Conservation (phyloP, 2,329 filamentous ascomycete genomes). For the Acephala macrosclerotiorum region DNA sequence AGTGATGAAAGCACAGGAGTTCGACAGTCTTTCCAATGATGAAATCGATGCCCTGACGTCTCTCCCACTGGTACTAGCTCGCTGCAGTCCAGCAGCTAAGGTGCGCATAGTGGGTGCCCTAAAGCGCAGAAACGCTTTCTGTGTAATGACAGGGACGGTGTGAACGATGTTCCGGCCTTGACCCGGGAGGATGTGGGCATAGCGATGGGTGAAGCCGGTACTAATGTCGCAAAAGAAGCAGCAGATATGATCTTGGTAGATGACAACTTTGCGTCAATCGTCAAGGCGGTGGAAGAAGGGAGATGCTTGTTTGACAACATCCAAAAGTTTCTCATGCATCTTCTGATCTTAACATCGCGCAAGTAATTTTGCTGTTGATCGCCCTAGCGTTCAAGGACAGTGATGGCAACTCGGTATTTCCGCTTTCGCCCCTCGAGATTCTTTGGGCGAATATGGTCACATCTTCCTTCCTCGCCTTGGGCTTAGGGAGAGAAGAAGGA, state of each 20-base stretch:
- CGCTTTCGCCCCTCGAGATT: constrained; percentile 75
- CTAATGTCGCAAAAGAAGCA: constrained; percentile 95
- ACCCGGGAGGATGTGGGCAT: constrained; percentile 99
- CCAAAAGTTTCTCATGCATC: constrained; percentile 74
- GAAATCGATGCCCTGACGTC: constrained; percentile 67
- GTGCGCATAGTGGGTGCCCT: constrained; percentile 80
- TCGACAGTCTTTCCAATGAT: constrained; percentile 66
- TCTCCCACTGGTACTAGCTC: constrained; percentile 72
- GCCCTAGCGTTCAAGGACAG: constrained; percentile 73
- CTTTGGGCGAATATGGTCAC: constrained; percentile 81
- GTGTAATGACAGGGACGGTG: constrained; percentile 95
- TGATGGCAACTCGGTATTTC: constrained; percentile 68
- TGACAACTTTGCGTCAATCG: constrained; percentile 89
- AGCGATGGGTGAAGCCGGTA: constrained; percentile 93
- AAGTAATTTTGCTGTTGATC: constrained; percentile 73
- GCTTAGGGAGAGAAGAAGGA: constrained; percentile 74
- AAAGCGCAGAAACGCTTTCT: constrained; percentile 71
- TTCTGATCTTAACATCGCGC: constrained; percentile 74
- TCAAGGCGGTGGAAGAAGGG: constrained; percentile 95
- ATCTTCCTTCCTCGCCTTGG: constrained; percentile 74
- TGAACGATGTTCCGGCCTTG: constrained; percentile 94
- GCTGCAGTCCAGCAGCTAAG: constrained; percentile 75
- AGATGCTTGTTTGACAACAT: constrained; percentile 99
- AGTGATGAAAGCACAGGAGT: constrained; percentile 68
- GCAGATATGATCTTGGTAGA: constrained; percentile 92